Evolutionary conservation across 2,329 filamentous ascomycete species (phyloP).

Genomic region (Claviceps maximensis): DNA sequence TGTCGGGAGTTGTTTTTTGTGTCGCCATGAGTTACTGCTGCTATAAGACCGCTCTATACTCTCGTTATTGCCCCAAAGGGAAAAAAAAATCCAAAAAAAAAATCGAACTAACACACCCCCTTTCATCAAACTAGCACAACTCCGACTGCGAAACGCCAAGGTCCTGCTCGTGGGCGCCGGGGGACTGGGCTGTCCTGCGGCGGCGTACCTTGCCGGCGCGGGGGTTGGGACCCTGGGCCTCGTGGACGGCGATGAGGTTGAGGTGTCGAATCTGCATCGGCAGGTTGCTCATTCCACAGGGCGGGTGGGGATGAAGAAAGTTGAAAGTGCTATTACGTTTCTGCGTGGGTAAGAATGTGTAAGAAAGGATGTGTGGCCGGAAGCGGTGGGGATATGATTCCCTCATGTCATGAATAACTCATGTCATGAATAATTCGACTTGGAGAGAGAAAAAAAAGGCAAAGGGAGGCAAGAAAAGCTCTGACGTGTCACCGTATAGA

Average conservation of each 20-base stretch:
- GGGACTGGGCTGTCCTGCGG: slow-evolving; percentile 82
- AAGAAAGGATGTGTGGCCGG: neutral
- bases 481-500: slow-evolving; percentile 23
- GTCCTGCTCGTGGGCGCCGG: slow-evolving; percentile 80
- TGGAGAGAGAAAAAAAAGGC: neutral
- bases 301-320: slow-evolving; percentile 64
- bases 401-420: too few relatives aligned
- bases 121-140: slow-evolving; percentile 47
- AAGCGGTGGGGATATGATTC: too few relatives aligned
- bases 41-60: too few relatives aligned
- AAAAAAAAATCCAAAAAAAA: neutral
- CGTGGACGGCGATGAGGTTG: slow-evolving; percentile 78
- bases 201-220: slow-evolving; percentile 82
- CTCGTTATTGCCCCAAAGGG: too few relatives aligned
- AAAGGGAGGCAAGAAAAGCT: neutral
- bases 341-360: slow-evolving; percentile 35
- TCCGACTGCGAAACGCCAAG: slow-evolving; percentile 53
- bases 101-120: neutral
- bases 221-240: slow-evolving; percentile 75
- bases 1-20: too few relatives aligned
- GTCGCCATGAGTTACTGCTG: neutral
- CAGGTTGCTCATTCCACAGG: slow-evolving; percentile 70
- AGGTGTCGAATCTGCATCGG: slow-evolving; percentile 81
- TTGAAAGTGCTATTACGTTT: slow-evolving; percentile 57
- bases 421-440: too few relatives aligned